phyloP scores from a whole-genome alignment of 768 basidiomycete genomes.

The Xanthoconium stramineum region DNA sequence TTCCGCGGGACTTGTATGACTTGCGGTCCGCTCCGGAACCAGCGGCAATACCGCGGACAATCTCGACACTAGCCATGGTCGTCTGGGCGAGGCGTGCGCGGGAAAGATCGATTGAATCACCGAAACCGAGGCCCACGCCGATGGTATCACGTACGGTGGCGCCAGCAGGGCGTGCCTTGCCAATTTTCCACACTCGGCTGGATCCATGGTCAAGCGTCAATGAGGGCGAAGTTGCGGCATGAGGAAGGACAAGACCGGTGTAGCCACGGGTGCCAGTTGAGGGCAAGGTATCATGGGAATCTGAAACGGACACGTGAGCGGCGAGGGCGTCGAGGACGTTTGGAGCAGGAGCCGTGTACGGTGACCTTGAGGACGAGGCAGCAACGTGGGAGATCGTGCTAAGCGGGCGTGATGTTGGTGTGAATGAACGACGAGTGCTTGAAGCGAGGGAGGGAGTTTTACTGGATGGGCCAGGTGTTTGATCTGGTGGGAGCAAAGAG shows the following conservation, averaged over 20 bases:
- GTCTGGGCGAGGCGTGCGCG: conserved; percentile 76
- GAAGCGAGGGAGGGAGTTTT: conserved; percentile 4
- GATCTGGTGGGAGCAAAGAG: conserved; percentile 4
- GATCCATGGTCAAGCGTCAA: conserved; percentile 11
- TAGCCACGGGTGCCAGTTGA: conserved; percentile 60
- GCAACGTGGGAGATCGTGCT: conserved; percentile 13
- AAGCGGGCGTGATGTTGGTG: conserved; percentile 12
- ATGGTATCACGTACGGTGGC: conserved; percentile 24
- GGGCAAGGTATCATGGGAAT: conserved; percentile 22
- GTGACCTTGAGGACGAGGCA: conserved; percentile 30
- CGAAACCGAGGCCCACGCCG: conserved; percentile 27
- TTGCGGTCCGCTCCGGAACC: conserved; percentile 14
- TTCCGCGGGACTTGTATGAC: conserved; percentile 19
- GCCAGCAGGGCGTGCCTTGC: conserved; percentile 8
- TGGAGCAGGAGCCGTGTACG: conserved; percentile 27
- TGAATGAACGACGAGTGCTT: conserved; percentile 6
- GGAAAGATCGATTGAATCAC: conserved; percentile 67
- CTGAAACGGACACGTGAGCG: conserved; percentile 28
- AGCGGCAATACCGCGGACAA: conserved; percentile 54
- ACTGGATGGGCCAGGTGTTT: conserved; percentile 1
- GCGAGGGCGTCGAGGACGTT: conserved; percentile 33
- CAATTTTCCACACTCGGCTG: conserved; percentile 25
- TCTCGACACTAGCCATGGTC: conserved; percentile 86
- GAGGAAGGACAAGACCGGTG: conserved; percentile 52
- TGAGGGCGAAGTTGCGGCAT: conserved; percentile 27